Percentiles rank a stretch among this genome's conserved stretches.
phyloP scores from a whole-genome alignment of 192 early-diverging fungal species.

The Coemansia sp. region DNA sequence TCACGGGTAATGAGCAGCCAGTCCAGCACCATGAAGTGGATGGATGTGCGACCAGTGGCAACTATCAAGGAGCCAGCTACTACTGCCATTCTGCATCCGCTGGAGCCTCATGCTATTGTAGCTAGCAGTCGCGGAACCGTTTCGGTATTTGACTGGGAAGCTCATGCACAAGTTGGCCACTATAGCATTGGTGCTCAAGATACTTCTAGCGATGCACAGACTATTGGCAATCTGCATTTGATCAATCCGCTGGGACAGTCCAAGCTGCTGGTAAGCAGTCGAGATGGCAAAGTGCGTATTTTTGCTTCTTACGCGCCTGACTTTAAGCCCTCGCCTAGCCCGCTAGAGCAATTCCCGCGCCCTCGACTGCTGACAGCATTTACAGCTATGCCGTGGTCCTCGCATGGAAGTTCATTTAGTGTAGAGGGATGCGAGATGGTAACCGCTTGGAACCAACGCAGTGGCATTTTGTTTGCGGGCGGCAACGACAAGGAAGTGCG shows the following conservation, averaged over 20 bases:
- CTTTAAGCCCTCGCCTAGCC: constrained; percentile 21
- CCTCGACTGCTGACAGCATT: constrained; percentile 46
- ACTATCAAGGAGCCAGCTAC: constrained; percentile 9
- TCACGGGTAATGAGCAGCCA: constrained; percentile 22
- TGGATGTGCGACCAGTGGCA: constrained; percentile 36
- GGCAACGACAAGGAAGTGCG: constrained; percentile 43
- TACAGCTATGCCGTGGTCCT: constrained; percentile 38
- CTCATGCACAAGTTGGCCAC: constrained; percentile 36
- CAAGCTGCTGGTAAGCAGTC: constrained; percentile 62
- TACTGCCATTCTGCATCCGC: constrained; percentile 69
- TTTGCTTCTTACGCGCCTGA: constrained; percentile 50
- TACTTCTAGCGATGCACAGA: constrained; percentile 1
- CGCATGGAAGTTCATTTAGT: no score
- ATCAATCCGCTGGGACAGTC: constrained; percentile 90
- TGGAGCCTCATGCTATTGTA: constrained; percentile 79
- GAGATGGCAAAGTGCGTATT: constrained; percentile 48
- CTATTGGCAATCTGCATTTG: constrained; percentile 74
- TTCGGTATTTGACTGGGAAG: constrained; percentile 50
- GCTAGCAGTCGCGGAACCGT: constrained; percentile 67
- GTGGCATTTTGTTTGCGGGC: constrained; percentile 38
- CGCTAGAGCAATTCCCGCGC: constrained; percentile 25
- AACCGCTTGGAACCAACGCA: constrained; percentile 51
- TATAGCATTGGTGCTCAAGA: constrained; percentile 13
- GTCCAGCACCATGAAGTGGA: constrained; percentile 30
- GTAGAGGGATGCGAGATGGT: constrained; percentile 27